Evolutionary conservation across 2,329 filamentous ascomycete genomes (phyloP).

Genomic region (Ophiostoma angusticollis): DNA sequence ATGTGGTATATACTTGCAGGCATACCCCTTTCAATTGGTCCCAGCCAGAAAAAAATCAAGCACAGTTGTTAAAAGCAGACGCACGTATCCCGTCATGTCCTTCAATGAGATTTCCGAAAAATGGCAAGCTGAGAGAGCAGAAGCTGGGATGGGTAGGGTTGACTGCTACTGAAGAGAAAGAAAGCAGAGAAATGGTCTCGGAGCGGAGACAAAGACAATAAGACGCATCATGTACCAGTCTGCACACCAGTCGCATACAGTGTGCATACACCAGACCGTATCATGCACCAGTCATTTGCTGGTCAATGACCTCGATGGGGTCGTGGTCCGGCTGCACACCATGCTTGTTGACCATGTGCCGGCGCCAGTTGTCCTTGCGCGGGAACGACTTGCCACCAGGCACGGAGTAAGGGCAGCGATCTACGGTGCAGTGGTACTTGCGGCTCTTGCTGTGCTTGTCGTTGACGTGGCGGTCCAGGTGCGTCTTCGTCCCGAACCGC

Average conservation of each 20-base stretch:
- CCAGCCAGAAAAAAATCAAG: neutral
- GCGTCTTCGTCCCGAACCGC: conserved; percentile 48
- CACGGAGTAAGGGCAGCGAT: conserved; percentile 42
- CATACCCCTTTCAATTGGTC: no score
- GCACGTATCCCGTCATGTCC: no score
- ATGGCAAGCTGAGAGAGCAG: no score
- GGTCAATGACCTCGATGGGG: conserved; percentile 31
- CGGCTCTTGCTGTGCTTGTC: conserved; percentile 48
- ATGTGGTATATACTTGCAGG: conserved; percentile 1
- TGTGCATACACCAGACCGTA: no score
- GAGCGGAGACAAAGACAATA: no score
- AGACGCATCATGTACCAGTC: no score
- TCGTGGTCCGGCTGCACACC: conserved; percentile 25
- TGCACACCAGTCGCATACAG: no score
- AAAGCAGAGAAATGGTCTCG: no score
- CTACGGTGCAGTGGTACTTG: conserved; percentile 44
- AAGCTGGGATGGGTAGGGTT: no score
- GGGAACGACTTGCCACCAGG: conserved; percentile 45
- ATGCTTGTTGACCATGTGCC: conserved; percentile 50
- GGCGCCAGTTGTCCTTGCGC: conserved; percentile 49
- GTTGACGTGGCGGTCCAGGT: conserved; percentile 49
- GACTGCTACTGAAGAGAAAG: no score
- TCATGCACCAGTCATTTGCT: conserved; percentile 20
- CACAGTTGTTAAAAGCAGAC: no score
- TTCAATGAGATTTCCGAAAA: no score